phyloP scores from a whole-genome alignment of 495 filamentous ascomycete species.

The Cladorrhinum samala region DNA sequence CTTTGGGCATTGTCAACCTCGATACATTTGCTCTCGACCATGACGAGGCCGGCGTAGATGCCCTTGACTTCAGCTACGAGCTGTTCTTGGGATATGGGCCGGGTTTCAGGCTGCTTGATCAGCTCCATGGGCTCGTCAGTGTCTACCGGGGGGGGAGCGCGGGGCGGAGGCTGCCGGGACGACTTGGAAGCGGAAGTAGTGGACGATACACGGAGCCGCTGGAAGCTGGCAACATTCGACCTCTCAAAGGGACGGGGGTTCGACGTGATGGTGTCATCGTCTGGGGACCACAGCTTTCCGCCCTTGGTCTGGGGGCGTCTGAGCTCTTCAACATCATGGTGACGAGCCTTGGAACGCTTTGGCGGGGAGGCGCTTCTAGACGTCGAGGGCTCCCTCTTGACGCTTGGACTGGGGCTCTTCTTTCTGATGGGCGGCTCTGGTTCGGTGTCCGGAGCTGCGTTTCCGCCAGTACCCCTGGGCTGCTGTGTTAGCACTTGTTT shows the following conservation, averaged over 20 bases:
- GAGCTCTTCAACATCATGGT: no score
- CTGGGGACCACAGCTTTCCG: slow-evolving; percentile 33
- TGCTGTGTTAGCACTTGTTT: background rate
- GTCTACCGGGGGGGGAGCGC: background rate
- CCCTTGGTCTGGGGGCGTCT: no score
- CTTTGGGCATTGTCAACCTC: slow-evolving; percentile 61
- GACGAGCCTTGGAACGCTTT: slow-evolving; percentile 15
- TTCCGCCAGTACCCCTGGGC: no score
- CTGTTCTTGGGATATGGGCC: slow-evolving; percentile 70
- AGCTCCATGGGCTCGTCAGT: slow-evolving; percentile 17
- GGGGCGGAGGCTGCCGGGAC: slow-evolving; percentile 2
- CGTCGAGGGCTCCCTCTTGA: slow-evolving; percentile 14
- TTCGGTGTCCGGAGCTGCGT: background rate
- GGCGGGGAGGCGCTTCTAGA: slow-evolving; percentile 17
- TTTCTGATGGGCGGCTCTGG: background rate
- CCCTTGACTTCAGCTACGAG: slow-evolving; percentile 63
- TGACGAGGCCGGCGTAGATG: slow-evolving; percentile 70
- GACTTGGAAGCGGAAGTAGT: slow-evolving; percentile 10
- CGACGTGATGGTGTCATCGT: slow-evolving; percentile 19
- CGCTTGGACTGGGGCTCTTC: slow-evolving; percentile 11
- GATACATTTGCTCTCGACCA: slow-evolving; percentile 76
- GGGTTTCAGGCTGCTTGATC: slow-evolving; percentile 55
- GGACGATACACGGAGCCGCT: slow-evolving; percentile 9
- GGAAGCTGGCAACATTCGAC: slow-evolving; percentile 21
- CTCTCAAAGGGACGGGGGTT: slow-evolving; percentile 17